These are phyloP conservation scores for Pseudonectria buxi DNA, from an alignment of 2,329 filamentous ascomycete genomes.

Conservation along the genomic window DNA sequence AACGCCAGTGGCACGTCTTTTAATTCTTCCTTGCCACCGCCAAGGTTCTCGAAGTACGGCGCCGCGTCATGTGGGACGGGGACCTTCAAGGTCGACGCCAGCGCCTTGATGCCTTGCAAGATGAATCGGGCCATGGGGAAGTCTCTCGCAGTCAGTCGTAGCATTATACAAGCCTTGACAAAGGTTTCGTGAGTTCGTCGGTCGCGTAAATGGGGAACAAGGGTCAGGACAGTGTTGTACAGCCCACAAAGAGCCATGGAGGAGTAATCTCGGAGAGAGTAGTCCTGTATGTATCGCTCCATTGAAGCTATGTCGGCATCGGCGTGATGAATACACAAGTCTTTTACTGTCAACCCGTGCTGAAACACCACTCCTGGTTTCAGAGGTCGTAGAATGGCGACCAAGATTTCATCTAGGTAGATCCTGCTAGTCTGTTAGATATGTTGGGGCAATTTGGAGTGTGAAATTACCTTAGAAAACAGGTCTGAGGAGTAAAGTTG, in stretches of 20 bases:
- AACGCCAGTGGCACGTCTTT: conserved; percentile 11
- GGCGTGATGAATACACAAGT: conserved; percentile 6
- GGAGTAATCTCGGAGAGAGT: conserved; percentile 8
- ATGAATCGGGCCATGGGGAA: conserved; percentile 9
- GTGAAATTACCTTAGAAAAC: conserved; percentile 5
- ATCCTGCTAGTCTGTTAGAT: conserved; percentile 3
- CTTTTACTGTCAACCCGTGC: conserved; percentile 2
- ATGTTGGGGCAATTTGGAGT: background rate
- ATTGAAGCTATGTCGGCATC: conserved; percentile 3
- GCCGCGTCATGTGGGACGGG: conserved; percentile 5
- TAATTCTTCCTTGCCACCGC: conserved; percentile 3
- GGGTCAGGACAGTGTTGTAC: conserved; percentile 7
- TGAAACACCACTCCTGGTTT: conserved; percentile 5
- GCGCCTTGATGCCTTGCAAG: conserved; percentile 10
- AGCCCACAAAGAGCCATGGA: conserved; percentile 9
- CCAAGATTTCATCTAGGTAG: conserved; percentile 8
- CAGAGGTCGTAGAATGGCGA: conserved; percentile 7
- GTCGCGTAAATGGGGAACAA: conserved; percentile 6
- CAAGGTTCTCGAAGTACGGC: conserved; percentile 5
- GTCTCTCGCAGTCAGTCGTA: conserved; percentile 4
- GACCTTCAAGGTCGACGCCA: conserved; percentile 8
- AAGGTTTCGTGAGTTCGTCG: conserved; percentile 5
- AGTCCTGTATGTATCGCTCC: conserved; percentile 6
- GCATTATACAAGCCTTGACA: conserved; percentile 4
- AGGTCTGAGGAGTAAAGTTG: conserved; percentile 12